Evolutionary conservation across 2,329 filamentous ascomycete genomes (phyloP).

Genomic region (Rutstroemia sp.): DNA sequence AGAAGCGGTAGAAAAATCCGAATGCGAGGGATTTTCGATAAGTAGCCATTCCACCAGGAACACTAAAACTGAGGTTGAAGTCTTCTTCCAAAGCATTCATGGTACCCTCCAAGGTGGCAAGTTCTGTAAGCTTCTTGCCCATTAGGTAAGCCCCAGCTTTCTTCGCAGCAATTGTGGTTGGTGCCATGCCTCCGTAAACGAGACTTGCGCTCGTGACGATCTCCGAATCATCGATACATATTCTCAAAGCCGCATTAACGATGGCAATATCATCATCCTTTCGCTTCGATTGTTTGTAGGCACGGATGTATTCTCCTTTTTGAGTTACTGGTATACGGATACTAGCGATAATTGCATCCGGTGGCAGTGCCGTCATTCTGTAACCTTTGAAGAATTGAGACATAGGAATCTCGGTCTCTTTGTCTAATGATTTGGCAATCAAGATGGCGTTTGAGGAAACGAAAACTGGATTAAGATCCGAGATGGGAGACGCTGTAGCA

Average conservation of each 20-base stretch:
- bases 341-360: conserved; percentile 76
- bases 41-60: conserved; percentile 95
- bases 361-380: conserved; percentile 70
- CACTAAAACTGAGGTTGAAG: conserved; percentile 82
- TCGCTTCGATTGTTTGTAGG: conserved; percentile 94
- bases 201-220: conserved; percentile 68
- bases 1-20: conserved; percentile 95
- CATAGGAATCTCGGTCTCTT: conserved; percentile 84
- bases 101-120: conserved; percentile 76
- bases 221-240: conserved; percentile 62
- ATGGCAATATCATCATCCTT: conserved; percentile 99
- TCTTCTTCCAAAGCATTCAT: conserved; percentile 88
- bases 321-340: conserved; percentile 77
- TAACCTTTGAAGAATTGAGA: conserved; percentile 89
- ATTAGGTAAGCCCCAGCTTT: conserved; percentile 65
- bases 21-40: conserved; percentile 87
- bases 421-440: conserved; percentile 67
- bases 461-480: conserved; percentile 90
- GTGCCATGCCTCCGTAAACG: conserved; percentile 93
- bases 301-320: conserved; percentile 75
- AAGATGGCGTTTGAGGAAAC: conserved; percentile 79
- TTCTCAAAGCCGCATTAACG: conserved; percentile 77
- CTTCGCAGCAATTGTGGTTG: conserved; percentile 81
- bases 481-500: conserved; percentile 91
- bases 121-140: conserved; percentile 73